Evolutionary conservation across 805 yeast genomes (phyloP).

Genomic region (Candida pseudoglaebosa): DNA sequence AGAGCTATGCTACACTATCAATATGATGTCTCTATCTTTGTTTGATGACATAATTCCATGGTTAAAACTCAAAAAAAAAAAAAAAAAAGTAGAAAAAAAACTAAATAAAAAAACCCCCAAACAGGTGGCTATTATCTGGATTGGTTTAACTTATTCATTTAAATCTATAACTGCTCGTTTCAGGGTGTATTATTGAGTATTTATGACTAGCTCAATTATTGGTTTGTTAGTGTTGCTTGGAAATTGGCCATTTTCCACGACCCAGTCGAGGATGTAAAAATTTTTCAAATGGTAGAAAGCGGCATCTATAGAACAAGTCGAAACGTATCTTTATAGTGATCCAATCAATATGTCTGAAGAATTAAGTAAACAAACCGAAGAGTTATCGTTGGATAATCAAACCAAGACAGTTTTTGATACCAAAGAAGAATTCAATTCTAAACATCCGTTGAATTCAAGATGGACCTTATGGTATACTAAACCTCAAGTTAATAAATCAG

Average conservation of each 20-base stretch:
- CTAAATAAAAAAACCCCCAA: too few species aligned
- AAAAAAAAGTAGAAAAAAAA: too few species aligned
- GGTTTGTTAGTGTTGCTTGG: not conserved
- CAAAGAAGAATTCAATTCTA: constrained; percentile 63
- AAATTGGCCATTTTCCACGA: constrained; percentile 3
- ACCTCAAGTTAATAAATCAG: constrained; percentile 74
- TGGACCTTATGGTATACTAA: constrained; percentile 99
- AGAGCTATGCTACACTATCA: too few species aligned
- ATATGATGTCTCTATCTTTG: too few species aligned
- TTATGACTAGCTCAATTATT: not conserved
- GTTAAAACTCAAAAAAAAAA: too few species aligned
- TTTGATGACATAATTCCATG: too few species aligned
- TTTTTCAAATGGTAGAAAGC: constrained; percentile 3
- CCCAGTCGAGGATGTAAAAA: not conserved
- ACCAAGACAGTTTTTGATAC: constrained; percentile 52
- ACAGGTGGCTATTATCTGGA: too few species aligned
- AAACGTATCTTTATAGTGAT: not conserved
- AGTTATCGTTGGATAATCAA: constrained; percentile 34
- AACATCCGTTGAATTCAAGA: constrained; percentile 84
- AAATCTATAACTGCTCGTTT: too few species aligned
- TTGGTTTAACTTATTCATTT: too few species aligned
- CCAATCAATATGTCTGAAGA: constrained; percentile 38
- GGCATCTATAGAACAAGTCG: not conserved
- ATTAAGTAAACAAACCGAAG: constrained; percentile 42
- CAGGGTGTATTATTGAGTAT: not conserved